Percentiles rank a stretch among this genome's conserved stretches.
phyloP scores from a whole-genome alignment of 164 flowering plant genomes.

The Akebia trifoliata region DNA sequence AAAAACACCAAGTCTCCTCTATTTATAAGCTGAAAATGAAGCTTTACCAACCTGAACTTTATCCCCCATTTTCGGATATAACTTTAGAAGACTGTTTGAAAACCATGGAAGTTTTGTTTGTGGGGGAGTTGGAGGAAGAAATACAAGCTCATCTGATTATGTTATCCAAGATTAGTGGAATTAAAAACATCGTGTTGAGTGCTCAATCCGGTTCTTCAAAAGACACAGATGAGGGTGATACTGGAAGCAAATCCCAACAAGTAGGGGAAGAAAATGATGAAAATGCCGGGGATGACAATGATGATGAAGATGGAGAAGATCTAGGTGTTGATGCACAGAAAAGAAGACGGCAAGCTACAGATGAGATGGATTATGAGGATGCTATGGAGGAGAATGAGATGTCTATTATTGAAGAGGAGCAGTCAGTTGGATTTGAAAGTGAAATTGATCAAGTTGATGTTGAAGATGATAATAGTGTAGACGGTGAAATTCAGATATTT shows the following conservation, averaged over 20 bases:
- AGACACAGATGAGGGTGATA: conserved; percentile 37
- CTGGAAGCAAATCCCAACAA: conserved; percentile 9
- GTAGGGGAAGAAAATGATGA: conserved; percentile 21
- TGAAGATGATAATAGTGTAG: conserved; percentile 27
- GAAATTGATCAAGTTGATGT: conserved; percentile 29
- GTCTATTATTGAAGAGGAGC: conserved; percentile 24
- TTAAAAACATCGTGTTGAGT: conserved; percentile 34
- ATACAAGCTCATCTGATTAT: conserved; percentile 47
- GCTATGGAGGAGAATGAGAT: conserved; percentile 27
- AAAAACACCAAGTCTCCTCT: conserved; percentile 25
- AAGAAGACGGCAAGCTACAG: conserved; percentile 46
- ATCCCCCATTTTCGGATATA: conserved; percentile 38
- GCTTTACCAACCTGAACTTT: conserved; percentile 41
- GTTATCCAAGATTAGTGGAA: conserved; percentile 61
- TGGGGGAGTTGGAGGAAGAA: conserved; percentile 59
- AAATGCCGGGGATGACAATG: conserved; percentile 33
- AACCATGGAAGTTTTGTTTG: conserved; percentile 31
- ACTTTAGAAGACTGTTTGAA: conserved; percentile 45
- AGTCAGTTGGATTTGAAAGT: conserved; percentile 26
- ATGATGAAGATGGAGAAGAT: conserved; percentile 45
- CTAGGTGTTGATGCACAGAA: conserved; percentile 61
- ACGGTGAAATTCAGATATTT: conserved; percentile 21
- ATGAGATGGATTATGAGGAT: conserved; percentile 86
- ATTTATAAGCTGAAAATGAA: conserved; percentile 69
- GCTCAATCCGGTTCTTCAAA: conserved; percentile 19